Evolutionary conservation across 257 asterid genomes (phyloP).

Genomic region (Knoxia roxburghii): DNA sequence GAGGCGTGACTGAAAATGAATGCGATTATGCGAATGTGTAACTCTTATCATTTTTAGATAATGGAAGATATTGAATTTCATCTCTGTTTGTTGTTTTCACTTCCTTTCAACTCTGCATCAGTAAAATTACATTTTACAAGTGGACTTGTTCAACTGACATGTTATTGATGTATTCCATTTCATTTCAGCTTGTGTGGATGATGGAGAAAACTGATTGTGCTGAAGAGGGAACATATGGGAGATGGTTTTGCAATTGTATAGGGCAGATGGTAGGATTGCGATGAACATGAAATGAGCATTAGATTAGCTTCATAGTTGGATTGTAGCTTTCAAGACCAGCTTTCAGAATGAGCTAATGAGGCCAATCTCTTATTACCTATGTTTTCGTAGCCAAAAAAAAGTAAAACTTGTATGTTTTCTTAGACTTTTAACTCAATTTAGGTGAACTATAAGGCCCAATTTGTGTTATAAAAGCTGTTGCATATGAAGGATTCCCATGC

Average conservation of each 20-base stretch:
- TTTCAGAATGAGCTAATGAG: neutral
- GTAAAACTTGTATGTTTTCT: too few species aligned
- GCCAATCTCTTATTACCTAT: too few species aligned
- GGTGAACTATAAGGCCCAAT: too few species aligned
- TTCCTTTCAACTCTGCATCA: too few species aligned
- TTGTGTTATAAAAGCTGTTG: too few species aligned
- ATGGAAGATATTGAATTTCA: too few species aligned
- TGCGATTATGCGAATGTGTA: too few species aligned
- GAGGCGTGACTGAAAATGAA: neutral
- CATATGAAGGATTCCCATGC: too few species aligned
- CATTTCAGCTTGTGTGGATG: slow-evolving; percentile 16
- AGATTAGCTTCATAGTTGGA: neutral
- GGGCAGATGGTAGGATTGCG: neutral
- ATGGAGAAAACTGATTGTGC: slow-evolving; percentile 12
- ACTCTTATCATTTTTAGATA: neutral
- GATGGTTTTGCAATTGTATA: neutral
- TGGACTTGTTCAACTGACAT: neutral
- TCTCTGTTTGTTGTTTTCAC: too few species aligned
- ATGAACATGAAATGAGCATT: neutral
- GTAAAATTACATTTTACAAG: too few species aligned
- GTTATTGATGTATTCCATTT: neutral
- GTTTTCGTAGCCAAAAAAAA: too few species aligned
- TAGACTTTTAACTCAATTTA: too few species aligned
- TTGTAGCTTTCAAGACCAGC: neutral
- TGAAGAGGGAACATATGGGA: neutral